Evolutionary conservation across 371 early-diverging fungal genomes (phyloP).

Genomic region (Mucor mucedo): DNA sequence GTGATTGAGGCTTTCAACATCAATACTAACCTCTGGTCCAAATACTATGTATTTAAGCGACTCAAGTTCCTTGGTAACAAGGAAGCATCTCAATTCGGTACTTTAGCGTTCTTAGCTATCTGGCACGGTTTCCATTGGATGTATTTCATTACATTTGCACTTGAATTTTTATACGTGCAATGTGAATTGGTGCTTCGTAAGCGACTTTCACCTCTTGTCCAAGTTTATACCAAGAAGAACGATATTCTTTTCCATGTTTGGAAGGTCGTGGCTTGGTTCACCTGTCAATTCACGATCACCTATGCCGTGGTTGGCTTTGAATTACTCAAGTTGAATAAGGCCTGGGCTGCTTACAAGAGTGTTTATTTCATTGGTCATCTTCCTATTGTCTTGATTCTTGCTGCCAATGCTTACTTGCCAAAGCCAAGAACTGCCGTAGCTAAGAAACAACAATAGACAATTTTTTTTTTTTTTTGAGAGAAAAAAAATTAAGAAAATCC

Average conservation of each 20-base stretch:
- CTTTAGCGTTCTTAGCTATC: constrained; percentile 70
- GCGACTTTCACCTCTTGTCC: constrained; percentile 33
- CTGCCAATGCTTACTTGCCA: constrained; percentile 28
- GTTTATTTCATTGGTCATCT: constrained; percentile 54
- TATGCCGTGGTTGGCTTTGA: constrained; percentile 54
- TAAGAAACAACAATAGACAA: constrained; percentile 12
- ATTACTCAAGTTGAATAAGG: constrained; percentile 37
- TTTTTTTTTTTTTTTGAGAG: not conserved
- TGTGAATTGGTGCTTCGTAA: constrained; percentile 30
- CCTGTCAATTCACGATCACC: constrained; percentile 33
- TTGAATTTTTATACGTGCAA: constrained; percentile 68
- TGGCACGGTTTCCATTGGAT: constrained; percentile 78
- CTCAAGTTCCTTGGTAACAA: constrained; percentile 72
- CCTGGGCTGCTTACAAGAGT: constrained; percentile 46
- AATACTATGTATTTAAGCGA: constrained; percentile 76
- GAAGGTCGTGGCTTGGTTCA: constrained; percentile 38
- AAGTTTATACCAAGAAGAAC: constrained; percentile 36
- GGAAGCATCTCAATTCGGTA: constrained; percentile 60
- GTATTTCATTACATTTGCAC: constrained; percentile 66
- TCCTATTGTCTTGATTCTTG: constrained; percentile 28
- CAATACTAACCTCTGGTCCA: constrained; percentile 79
- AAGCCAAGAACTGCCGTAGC: constrained; percentile 9
- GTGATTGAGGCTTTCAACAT: constrained; percentile 72
- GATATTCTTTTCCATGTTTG: constrained; percentile 23
- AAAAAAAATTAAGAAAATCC: not conserved